Evolutionary conservation across 2,329 filamentous ascomycete species (phyloP).

Genomic region (Calonectria honghensis): DNA sequence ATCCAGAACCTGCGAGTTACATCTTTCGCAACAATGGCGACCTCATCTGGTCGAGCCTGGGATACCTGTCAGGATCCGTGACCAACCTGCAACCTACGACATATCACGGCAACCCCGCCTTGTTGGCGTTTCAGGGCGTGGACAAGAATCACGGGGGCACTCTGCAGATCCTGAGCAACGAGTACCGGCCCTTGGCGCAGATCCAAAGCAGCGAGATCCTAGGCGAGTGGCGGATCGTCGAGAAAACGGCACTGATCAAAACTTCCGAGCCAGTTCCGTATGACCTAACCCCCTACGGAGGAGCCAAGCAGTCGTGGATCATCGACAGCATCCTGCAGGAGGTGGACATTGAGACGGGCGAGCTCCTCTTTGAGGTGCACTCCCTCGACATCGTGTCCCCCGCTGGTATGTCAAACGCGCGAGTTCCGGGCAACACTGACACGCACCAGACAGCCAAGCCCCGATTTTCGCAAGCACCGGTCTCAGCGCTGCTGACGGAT

Average conservation of each 20-base stretch:
- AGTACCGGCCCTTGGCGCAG: slow-evolving; percentile 72
- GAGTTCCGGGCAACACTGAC: neutral
- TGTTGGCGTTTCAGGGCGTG: slow-evolving; percentile 72
- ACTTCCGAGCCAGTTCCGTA: slow-evolving; percentile 69
- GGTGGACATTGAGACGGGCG: slow-evolving; percentile 44
- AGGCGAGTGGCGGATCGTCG: slow-evolving; percentile 74
- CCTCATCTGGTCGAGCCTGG: slow-evolving; percentile 74
- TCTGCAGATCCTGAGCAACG: slow-evolving; percentile 69
- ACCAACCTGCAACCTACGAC: slow-evolving; percentile 70
- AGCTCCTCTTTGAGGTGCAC: slow-evolving; percentile 43
- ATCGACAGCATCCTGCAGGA: slow-evolving; percentile 50
- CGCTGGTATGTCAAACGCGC: slow-evolving; percentile 24
- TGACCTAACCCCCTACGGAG: slow-evolving; percentile 67
- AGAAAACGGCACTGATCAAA: slow-evolving; percentile 70
- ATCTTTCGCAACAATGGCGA: slow-evolving; percentile 73
- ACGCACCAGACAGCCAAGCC: slow-evolving; percentile 32
- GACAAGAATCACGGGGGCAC: slow-evolving; percentile 70
- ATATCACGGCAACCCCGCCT: slow-evolving; percentile 69
- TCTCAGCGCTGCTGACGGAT: slow-evolving; percentile 38
- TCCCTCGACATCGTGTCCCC: slow-evolving; percentile 40
- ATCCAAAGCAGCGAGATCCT: slow-evolving; percentile 70
- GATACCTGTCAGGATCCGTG: slow-evolving; percentile 69
- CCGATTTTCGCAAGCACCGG: slow-evolving; percentile 34
- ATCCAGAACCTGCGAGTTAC: slow-evolving; percentile 70
- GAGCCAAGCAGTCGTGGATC: slow-evolving; percentile 70